A percentile compares a stretch with the other conserved stretches of the same genome.
Conservation (phyloP, 805 yeast genomes). For the Brettanomyces naardenensis region DNA sequence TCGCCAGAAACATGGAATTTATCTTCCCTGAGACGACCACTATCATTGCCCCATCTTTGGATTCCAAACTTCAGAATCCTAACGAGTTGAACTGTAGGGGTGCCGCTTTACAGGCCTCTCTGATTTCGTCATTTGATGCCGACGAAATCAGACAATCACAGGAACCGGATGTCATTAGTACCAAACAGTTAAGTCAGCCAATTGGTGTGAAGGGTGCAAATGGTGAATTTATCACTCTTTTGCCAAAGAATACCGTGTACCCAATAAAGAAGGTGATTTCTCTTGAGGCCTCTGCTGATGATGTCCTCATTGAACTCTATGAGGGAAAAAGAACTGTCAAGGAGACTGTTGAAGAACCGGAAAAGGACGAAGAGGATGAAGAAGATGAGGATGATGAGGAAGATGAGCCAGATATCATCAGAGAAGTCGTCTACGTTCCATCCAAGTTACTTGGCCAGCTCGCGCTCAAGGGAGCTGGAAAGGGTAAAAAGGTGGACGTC, state of each 20-base stretch:
- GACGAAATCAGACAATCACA: slow-evolving; percentile 75
- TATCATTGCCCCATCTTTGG: slow-evolving; percentile 68
- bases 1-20: slow-evolving; percentile 63
- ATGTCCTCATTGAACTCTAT: slow-evolving; percentile 61
- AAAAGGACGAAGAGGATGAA: slow-evolving; percentile 44
- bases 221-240: slow-evolving; percentile 61
- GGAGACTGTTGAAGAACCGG: slow-evolving; percentile 73
- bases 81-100: slow-evolving; percentile 88
- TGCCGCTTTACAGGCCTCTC: slow-evolving; percentile 92
- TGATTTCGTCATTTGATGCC: slow-evolving; percentile 73
- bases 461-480: slow-evolving; percentile 61
- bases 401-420: slow-evolving; percentile 84
- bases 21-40: slow-evolving; percentile 76
- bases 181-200: slow-evolving; percentile 78
- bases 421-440: slow-evolving; percentile 65
- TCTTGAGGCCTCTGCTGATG: slow-evolving; percentile 53
- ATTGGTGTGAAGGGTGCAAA: slow-evolving; percentile 75
- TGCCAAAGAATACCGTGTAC: slow-evolving; percentile 79
- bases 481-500: slow-evolving; percentile 61
- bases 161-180: slow-evolving; percentile 78
- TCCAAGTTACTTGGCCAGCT: slow-evolving; percentile 73
- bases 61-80: slow-evolving; percentile 76
- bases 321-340: slow-evolving; percentile 82
- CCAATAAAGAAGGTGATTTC: slow-evolving; percentile 77
- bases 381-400: slow-evolving; percentile 42